phyloP scores from a whole-genome alignment of 129 eudicot species.

The Glebionis coronaria region DNA sequence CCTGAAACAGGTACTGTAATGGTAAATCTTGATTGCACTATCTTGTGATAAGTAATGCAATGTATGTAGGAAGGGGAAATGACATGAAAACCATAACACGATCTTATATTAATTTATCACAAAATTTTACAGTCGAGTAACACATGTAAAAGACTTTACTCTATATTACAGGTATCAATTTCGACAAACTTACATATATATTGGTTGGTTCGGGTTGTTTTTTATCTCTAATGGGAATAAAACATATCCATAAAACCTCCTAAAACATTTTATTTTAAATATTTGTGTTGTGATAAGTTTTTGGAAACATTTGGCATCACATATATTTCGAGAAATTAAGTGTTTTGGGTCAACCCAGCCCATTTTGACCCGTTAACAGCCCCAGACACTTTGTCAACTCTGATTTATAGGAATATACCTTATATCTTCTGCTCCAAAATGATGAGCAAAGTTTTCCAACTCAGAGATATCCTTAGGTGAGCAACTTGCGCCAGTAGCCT shows the following conservation, averaged over 20 bases:
- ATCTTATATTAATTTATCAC: background rate
- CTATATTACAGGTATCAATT: background rate
- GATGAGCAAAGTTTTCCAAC: conserved; percentile 62
- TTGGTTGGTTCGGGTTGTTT: background rate
- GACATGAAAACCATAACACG: background rate
- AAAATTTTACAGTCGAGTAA: conserved; percentile 4
- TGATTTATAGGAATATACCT: conserved; percentile 42
- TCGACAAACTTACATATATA: background rate
- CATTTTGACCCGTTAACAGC: no score
- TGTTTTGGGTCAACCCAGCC: background rate
- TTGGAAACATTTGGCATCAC: background rate
- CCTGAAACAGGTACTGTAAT: conserved; percentile 43
- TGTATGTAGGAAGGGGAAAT: background rate
- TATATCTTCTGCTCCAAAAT: conserved; percentile 64
- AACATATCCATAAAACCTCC: no score
- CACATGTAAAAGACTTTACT: background rate
- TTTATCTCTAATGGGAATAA: conserved; percentile 4
- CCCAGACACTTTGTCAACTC: background rate
- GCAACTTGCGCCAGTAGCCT: conserved; percentile 50
- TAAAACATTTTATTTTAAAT: background rate
- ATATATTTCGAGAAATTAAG: background rate
- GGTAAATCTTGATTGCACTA: conserved; percentile 15
- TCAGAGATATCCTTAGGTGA: conserved; percentile 53
- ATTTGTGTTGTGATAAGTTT: background rate
- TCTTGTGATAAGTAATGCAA: background rate